Base-by-base conservation (phyloP, 257 asterid genomes). In the Jacaranda mimosifolia region DNA sequence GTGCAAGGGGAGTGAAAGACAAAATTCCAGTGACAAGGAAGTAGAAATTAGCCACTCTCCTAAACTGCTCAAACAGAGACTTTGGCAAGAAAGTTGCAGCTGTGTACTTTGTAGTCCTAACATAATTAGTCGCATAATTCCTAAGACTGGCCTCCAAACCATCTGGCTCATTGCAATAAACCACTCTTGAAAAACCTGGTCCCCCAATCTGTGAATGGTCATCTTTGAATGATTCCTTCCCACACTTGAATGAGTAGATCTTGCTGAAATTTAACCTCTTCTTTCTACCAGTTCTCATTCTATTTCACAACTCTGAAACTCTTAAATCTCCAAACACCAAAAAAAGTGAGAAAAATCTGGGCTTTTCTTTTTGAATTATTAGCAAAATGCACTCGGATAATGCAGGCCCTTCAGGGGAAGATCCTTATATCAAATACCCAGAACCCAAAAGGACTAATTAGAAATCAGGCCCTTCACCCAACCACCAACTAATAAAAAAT, bases 61-160 rank as follows among this genome's bases (percentile, higher is more conserved):
- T 82, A 67, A 91, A 91, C 91, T 91, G 97, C 82, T 91, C 97
- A 78, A 91, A 91, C 81, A 91, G 85, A 48, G 94, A 76, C 77
- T 85, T 91, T 0, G 94, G 94, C 86, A 91, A 82, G 86, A 91
- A 91, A 75, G 87, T 86, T 67, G 90, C 85, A 48, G 81, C 79
- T 9, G 91, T 89, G 51, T 91, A 91, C 83, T 91, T 91, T 11
- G 97, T 87, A 53, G 93, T 89, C 82, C 90, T 78, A 63, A 91
- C 93, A 74, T 89, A 89, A 80, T 89, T 89, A 12, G 81, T 83
- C 3, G 81, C 88, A 68, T 87, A 89, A 15, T 68, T 81, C 70
- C 79, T 70, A 40, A 80, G 49, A 72, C 79, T 67, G 19, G 87
- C 82, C 52, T 85, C 94, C 40, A 69, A 45, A 11, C 79, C 68